These are phyloP conservation scores for Plasmopara muralis DNA, from an alignment of 352 stramenopile genomes.

Conservation along the genomic window DNA sequence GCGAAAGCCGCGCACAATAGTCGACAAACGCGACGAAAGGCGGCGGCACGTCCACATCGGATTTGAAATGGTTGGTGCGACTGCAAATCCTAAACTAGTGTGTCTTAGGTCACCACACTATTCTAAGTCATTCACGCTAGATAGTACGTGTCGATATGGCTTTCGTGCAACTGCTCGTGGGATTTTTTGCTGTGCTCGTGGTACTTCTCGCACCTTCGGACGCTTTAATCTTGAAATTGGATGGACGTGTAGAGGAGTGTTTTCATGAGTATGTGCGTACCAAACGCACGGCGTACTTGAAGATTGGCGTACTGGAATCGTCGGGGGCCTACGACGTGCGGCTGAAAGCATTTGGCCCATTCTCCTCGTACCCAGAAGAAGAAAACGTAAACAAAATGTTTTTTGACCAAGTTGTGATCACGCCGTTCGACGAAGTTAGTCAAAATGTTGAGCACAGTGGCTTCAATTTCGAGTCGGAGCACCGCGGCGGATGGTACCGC, in stretches of 20 bases:
- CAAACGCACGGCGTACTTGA: slow-evolving; percentile 80
- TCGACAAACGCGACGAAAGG: slow-evolving; percentile 9
- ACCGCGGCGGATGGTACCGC: slow-evolving; percentile 80
- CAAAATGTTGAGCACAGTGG: slow-evolving; percentile 81
- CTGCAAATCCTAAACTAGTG: slow-evolving; percentile 2
- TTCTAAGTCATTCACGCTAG: slow-evolving; percentile 5
- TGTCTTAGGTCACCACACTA: slow-evolving; percentile 4
- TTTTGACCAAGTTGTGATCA: slow-evolving; percentile 70
- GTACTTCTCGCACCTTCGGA: slow-evolving; percentile 19
- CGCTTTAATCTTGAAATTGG: slow-evolving; percentile 55
- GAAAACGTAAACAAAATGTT: slow-evolving; percentile 55
- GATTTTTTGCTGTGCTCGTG: slow-evolving; percentile 23
- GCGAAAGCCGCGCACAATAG: slow-evolving; percentile 11
- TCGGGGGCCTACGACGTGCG: slow-evolving; percentile 69
- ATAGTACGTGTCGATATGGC: slow-evolving; percentile 7
- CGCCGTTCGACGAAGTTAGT: slow-evolving; percentile 44
- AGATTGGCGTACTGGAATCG: slow-evolving; percentile 70
- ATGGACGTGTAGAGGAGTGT: slow-evolving; percentile 51
- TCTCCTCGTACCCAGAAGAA: slow-evolving; percentile 37
- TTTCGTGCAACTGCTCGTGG: slow-evolving; percentile 15
- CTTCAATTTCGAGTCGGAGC: slow-evolving; percentile 84
- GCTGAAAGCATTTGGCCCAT: slow-evolving; percentile 67
- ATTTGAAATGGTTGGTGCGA: slow-evolving; percentile 12
- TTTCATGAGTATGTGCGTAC: slow-evolving; percentile 83
- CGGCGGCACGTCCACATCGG: slow-evolving; percentile 24